phyloP scores from a whole-genome alignment of 495 filamentous ascomycete species.

The Hypomontagnella submonticulosa region DNA sequence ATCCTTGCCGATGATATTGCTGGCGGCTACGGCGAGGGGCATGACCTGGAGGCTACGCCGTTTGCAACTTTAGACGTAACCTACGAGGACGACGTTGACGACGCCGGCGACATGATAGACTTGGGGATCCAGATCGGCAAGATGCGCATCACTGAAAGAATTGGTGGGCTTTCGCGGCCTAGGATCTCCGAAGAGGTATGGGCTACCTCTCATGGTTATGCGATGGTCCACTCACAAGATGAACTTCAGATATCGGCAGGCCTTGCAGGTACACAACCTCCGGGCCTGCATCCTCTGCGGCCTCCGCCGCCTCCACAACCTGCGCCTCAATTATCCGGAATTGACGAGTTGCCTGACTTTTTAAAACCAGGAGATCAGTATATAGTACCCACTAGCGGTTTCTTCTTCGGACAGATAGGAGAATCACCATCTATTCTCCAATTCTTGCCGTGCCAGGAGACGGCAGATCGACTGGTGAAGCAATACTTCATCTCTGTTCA shows the following conservation, averaged over 20 bases:
- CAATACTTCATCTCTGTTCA: conserved; percentile 76
- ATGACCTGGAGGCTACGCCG: conserved; percentile 63
- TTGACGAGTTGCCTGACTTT: conserved; percentile 53
- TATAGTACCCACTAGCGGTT: conserved; percentile 70
- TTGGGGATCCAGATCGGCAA: conserved; percentile 75
- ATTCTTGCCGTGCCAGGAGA: conserved; percentile 62
- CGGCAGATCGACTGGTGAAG: conserved; percentile 66
- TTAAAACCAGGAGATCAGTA: conserved; percentile 64
- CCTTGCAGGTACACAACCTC: conserved; percentile 26
- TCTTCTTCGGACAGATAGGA: conserved; percentile 69
- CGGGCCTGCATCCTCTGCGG: conserved; percentile 22
- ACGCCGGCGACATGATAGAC: conserved; percentile 72
- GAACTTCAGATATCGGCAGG: conserved; percentile 46
- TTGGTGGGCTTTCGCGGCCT: conserved; percentile 68
- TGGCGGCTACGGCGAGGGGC: conserved; percentile 60
- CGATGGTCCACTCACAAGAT: conserved; percentile 11
- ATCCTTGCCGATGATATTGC: conserved; percentile 60
- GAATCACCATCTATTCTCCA: conserved; percentile 62
- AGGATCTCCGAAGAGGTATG: conserved; percentile 74
- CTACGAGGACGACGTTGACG: conserved; percentile 69
- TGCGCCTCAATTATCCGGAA: conserved; percentile 26
- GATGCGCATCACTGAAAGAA: conserved; percentile 76
- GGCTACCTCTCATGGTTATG: neutral
- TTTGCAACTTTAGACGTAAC: conserved; percentile 69
- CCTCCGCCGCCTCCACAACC: conserved; percentile 29